These are phyloP conservation scores for Leccinum incarnatum DNA, from an alignment of 768 basidiomycete species.

Conservation along the genomic window DNA sequence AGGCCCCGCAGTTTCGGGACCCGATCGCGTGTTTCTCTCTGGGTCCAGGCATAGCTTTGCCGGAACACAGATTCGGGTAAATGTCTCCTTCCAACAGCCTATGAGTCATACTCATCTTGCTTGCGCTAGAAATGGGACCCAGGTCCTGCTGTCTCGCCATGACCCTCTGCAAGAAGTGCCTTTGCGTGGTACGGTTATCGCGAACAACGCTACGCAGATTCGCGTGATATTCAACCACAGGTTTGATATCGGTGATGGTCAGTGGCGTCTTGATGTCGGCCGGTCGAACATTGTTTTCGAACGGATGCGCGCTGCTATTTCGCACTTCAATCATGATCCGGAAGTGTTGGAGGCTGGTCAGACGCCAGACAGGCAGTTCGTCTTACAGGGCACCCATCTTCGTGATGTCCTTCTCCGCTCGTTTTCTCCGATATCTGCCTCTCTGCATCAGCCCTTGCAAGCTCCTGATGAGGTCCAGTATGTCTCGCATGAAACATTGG, in stretches of 20 bases:
- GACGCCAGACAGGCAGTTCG: constrained; percentile 43
- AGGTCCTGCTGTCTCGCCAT: constrained; percentile 59
- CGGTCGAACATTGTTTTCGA: constrained; percentile 61
- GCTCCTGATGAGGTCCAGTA: constrained; percentile 39
- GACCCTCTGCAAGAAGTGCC: constrained; percentile 61
- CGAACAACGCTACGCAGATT: constrained; percentile 48
- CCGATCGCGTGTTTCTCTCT: constrained; percentile 64
- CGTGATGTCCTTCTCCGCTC: constrained; percentile 67
- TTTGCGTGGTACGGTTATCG: constrained; percentile 53
- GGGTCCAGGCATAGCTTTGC: constrained; percentile 61
- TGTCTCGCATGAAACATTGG: constrained; percentile 37
- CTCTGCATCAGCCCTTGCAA: constrained; percentile 34
- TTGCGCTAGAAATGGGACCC: constrained; percentile 60
- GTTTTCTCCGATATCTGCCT: constrained; percentile 37
- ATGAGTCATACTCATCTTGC: constrained; percentile 1
- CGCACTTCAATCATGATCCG: constrained; percentile 54
- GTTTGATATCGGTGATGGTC: constrained; percentile 42
- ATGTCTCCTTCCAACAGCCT: constrained; percentile 19
- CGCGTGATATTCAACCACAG: constrained; percentile 55
- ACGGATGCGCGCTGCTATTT: constrained; percentile 69
- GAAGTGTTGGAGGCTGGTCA: constrained; percentile 34
- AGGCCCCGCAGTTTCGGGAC: constrained; percentile 58
- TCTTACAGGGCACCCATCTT: constrained; percentile 68
- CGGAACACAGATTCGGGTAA: constrained; percentile 70
- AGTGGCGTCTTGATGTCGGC: constrained; percentile 72